Conservation (phyloP, 83 land plant species). For the Isoetes engelmannii region DNA sequence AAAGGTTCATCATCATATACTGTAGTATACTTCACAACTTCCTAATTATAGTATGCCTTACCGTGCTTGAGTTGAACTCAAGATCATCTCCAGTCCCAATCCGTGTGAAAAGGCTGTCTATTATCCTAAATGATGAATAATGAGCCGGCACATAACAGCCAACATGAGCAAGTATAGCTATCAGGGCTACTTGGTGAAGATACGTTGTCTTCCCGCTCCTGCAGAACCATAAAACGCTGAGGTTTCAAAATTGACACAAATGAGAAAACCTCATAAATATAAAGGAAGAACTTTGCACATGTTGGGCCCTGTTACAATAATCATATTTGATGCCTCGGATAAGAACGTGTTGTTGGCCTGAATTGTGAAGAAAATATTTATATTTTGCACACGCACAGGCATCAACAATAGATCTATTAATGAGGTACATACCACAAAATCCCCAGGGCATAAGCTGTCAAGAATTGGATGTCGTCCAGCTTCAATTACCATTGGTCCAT, state of each 20-base stretch:
- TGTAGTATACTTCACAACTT: no score
- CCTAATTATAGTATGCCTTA: no score
- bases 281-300: no score
- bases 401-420: no score
- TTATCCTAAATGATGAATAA: constrained; percentile 49
- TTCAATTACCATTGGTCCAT: constrained; percentile 92
- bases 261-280: no score
- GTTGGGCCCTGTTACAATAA: constrained; percentile 86
- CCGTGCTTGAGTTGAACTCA: no score
- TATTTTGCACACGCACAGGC: no score
- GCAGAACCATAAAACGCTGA: constrained; percentile 19
- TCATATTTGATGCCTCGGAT: constrained; percentile 92
- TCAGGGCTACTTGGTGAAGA: constrained; percentile 85
- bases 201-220: constrained; percentile 99
- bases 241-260: no score
- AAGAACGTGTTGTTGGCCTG: constrained; percentile 91
- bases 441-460: constrained; percentile 55
- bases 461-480: constrained; percentile 89
- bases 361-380: no score
- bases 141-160: constrained; percentile 96
- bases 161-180: constrained; percentile 86
- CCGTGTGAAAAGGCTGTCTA: no score
- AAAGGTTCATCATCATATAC: no score
- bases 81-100: no score
- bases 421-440: constrained; percentile 79